Percentiles rank a stretch among this genome's conserved stretches.
Evolutionary conservation across 768 basidiomycete genomes (phyloP).

Genomic region (Collybia sp.): DNA sequence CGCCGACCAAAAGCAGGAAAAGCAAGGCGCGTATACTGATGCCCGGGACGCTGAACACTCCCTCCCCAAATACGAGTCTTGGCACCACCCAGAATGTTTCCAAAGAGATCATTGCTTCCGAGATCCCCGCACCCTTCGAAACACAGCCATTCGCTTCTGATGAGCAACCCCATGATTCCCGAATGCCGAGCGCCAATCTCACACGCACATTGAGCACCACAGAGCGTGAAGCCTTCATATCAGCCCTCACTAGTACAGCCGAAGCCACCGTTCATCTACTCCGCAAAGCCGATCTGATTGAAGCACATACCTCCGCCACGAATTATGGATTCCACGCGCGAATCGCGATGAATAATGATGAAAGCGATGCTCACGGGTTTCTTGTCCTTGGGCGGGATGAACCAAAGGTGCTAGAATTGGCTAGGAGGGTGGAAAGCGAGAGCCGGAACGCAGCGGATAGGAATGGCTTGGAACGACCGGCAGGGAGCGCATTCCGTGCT

Average conservation of each 20-base stretch:
- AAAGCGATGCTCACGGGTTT: slow-evolving; percentile 32
- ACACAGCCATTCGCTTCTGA: too few species aligned
- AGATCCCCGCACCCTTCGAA: too few species aligned
- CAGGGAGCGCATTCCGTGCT: slow-evolving; percentile 23
- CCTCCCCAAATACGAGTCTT: slow-evolving; percentile 29
- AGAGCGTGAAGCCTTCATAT: slow-evolving; percentile 47
- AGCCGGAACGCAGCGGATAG: slow-evolving; percentile 13
- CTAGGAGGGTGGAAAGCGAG: slow-evolving; percentile 25
- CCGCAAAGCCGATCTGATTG: slow-evolving; percentile 37
- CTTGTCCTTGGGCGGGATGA: slow-evolving; percentile 51
- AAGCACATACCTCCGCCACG: slow-evolving; percentile 33
- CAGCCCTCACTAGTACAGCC: slow-evolving; percentile 35
- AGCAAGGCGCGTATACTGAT: slow-evolving; percentile 24
- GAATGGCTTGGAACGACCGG: too few species aligned
- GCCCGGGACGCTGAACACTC: slow-evolving; percentile 53
- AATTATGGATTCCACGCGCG: slow-evolving; percentile 39
- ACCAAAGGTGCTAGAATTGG: slow-evolving; percentile 37
- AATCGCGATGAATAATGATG: slow-evolving; percentile 31
- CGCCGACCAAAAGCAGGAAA: slow-evolving; percentile 19
- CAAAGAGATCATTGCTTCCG: neutral
- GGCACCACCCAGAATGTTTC: slow-evolving; percentile 4
- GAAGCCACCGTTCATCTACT: slow-evolving; percentile 47
- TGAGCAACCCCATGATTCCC: too few species aligned
- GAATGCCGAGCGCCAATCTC: slow-evolving; percentile 17
- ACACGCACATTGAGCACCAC: slow-evolving; percentile 46